Conservation (phyloP, 768 basidiomycete species). For the Mycena indigotica region DNA sequence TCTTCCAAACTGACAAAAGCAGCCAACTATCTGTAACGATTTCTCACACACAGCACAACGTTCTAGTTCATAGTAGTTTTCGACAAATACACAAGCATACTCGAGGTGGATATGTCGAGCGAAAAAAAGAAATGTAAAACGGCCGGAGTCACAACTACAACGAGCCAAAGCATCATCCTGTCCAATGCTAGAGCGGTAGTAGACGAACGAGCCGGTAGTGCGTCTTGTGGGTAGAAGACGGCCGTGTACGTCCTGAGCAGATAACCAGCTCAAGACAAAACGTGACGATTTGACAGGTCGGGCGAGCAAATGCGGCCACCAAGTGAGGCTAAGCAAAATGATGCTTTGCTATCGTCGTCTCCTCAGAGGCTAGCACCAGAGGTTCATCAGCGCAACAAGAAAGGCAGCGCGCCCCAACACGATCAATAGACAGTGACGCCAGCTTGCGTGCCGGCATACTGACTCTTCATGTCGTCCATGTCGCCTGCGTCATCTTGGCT, state of each 20-base stretch:
- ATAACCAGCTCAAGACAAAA: not conserved
- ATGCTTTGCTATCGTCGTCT: not conserved
- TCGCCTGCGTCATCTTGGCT: conserved; percentile 83
- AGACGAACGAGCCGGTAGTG: not conserved
- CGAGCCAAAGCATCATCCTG: too few species aligned
- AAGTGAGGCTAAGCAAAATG: not conserved
- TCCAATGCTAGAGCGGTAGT: not conserved
- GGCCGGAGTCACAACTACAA: too few species aligned
- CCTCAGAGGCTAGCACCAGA: not conserved
- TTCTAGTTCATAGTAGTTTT: too few species aligned
- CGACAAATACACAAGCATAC: too few species aligned
- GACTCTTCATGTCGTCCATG: conserved; percentile 85
- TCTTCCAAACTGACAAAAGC: too few species aligned
- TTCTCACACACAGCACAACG: too few species aligned
- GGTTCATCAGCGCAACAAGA: not conserved
- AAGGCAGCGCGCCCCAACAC: not conserved
- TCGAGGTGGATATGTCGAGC: too few species aligned
- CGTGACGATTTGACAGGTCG: not conserved
- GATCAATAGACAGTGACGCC: conserved; percentile 81
- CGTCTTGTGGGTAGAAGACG: not conserved
- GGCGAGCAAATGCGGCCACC: not conserved
- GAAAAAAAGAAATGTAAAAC: too few species aligned
- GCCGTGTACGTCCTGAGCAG: not conserved
- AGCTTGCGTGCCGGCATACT: conserved; percentile 83
- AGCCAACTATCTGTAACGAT: too few species aligned